Conservation (phyloP, 2,329 filamentous ascomycete genomes). For the Proliferodiscus dingleyae region DNA sequence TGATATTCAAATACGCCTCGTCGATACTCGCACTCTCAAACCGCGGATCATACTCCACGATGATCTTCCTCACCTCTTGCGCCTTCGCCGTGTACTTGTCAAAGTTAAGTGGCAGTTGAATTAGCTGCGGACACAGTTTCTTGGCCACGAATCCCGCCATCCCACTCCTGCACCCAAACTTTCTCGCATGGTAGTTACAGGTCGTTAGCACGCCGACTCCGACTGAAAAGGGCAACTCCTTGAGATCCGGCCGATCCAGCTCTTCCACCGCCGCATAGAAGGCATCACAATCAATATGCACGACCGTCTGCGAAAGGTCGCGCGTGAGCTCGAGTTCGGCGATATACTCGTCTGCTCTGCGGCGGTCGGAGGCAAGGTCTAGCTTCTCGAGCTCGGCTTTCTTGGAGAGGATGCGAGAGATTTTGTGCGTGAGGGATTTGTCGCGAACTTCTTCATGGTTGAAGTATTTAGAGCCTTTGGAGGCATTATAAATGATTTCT, state of each 20-base stretch:
- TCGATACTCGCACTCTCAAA: constrained; percentile 95
- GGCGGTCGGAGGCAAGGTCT: constrained; percentile 68
- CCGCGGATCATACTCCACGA: constrained; percentile 81
- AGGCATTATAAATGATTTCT: constrained; percentile 94
- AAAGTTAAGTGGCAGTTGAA: constrained; percentile 80
- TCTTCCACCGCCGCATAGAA: constrained; percentile 96
- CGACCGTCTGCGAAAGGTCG: constrained; percentile 77
- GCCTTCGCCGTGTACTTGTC: constrained; percentile 89
- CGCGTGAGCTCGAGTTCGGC: constrained; percentile 71
- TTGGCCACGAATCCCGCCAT: constrained; percentile 96
- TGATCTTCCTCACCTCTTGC: constrained; percentile 74
- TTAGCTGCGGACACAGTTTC: constrained; percentile 83
- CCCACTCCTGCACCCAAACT: constrained; percentile 85
- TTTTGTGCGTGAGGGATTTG: constrained; percentile 77
- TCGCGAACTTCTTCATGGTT: constrained; percentile 83
- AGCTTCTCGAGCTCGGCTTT: constrained; percentile 71
- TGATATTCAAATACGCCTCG: constrained; percentile 95
- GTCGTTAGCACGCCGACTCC: constrained; percentile 63
- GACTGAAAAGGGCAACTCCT: constrained; percentile 84
- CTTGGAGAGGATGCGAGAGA: constrained; percentile 69
- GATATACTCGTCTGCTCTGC: constrained; percentile 76
- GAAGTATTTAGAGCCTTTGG: constrained; percentile 95
- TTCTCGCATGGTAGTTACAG: constrained; percentile 83
- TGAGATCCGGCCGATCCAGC: constrained; percentile 76
- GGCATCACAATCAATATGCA: constrained; percentile 95